These are phyloP conservation scores for Fusarium liriodendri DNA, from an alignment of 2,329 filamentous ascomycete genomes.

Conservation along the genomic window DNA sequence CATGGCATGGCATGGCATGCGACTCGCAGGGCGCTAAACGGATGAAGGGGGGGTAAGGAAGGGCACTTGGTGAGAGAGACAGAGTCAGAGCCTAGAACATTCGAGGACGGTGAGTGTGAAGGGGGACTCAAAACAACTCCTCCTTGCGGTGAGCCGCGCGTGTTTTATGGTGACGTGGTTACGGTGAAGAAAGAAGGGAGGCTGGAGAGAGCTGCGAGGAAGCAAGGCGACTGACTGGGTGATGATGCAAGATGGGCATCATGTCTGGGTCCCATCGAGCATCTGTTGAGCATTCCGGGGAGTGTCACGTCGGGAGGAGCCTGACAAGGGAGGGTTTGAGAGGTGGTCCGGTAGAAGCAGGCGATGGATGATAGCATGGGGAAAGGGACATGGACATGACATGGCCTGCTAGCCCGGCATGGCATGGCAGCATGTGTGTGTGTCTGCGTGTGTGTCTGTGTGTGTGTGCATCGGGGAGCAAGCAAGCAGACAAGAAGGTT, in stretches of 20 bases:
- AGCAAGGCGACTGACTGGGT: not conserved
- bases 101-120: not conserved
- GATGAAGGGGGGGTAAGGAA: not conserved
- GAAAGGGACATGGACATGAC: conserved; percentile 3
- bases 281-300: not conserved
- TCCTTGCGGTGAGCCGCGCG: conserved; percentile 29
- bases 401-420: conserved; percentile 16
- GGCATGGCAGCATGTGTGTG: not conserved
- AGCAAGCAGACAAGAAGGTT: conserved; percentile 10
- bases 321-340: conserved; percentile 7
- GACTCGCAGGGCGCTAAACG: conserved; percentile 34
- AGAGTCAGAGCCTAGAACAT: conserved; percentile 4
- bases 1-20: conserved; percentile 32
- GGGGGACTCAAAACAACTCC: not conserved
- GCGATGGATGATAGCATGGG: not conserved
- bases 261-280: conserved; percentile 19
- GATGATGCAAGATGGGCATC: conserved; percentile 27
- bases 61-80: not conserved
- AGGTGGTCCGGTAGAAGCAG: conserved; percentile 10
- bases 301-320: conserved; percentile 21
- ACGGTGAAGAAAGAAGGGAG: conserved; percentile 19
- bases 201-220: conserved; percentile 10
- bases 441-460: not conserved
- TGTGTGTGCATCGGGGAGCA: conserved; percentile 17
- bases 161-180: conserved; percentile 44